phyloP scores from a whole-genome alignment of 768 basidiomycete genomes.

The Tulasnella sp. region DNA sequence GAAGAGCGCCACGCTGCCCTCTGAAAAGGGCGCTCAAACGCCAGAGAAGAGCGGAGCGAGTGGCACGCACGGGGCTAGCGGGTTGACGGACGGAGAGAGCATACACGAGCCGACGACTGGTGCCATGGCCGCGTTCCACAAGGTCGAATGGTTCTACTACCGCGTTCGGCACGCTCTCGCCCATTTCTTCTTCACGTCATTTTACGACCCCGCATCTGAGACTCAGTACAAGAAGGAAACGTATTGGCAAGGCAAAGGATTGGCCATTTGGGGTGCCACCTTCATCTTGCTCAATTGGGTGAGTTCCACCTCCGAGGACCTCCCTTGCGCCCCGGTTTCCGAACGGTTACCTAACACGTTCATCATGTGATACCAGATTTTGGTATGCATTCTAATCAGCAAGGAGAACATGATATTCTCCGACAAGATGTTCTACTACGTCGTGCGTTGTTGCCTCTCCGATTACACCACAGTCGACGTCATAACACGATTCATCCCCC shows the following conservation, averaged over 20 bases:
- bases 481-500: not conserved
- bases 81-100: not conserved
- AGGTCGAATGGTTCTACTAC: not conserved
- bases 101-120: not conserved
- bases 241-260: not conserved
- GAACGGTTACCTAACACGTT: not conserved
- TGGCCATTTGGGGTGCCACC: not conserved
- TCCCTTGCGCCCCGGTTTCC: not conserved
- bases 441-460: conserved; percentile 1
- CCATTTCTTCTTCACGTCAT: conserved; percentile 1
- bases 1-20: not conserved
- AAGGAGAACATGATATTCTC: conserved; percentile 6
- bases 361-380: not conserved
- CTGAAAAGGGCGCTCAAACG: not conserved
- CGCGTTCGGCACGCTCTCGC: not conserved
- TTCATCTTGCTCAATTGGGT: conserved; percentile 15
- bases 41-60: not conserved
- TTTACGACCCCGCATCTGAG: conserved; percentile 2
- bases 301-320: not conserved
- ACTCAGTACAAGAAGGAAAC: conserved; percentile 9
- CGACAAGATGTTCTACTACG: conserved; percentile 15
- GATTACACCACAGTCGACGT: not conserved
- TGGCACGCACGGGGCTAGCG: not conserved
- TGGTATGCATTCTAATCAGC: conserved; percentile 13
- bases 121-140: not conserved